phyloP scores from a whole-genome alignment of 805 yeast genomes.

The Cyberlindnera mrakii region DNA sequence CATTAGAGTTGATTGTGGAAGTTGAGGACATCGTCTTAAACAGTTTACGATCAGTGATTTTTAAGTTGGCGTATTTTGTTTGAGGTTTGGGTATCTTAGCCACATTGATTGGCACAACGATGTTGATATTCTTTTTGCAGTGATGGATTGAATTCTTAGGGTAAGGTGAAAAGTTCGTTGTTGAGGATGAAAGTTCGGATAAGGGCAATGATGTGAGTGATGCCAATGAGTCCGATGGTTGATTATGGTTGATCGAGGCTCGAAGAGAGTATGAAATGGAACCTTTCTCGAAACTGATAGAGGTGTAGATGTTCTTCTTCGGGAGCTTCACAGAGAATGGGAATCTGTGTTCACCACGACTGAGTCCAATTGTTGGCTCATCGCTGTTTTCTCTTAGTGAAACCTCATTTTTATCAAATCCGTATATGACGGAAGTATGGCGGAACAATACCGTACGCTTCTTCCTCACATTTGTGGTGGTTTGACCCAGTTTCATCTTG shows the following conservation, averaged over 20 bases:
- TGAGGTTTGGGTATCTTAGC: constrained; percentile 58
- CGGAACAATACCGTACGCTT: constrained; percentile 48
- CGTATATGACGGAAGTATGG: constrained; percentile 55
- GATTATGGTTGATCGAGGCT: constrained; percentile 31
- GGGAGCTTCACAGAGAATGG: constrained; percentile 86
- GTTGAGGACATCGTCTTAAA: constrained; percentile 35
- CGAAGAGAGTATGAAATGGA: constrained; percentile 61
- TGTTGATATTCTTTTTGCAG: constrained; percentile 54
- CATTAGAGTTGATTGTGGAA: constrained; percentile 32
- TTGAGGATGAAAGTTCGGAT: constrained; percentile 15
- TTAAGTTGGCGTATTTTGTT: constrained; percentile 58
- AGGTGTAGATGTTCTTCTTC: constrained; percentile 60
- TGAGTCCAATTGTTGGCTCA: constrained; percentile 38
- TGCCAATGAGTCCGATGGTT: constrained; percentile 8
- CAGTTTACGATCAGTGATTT: constrained; percentile 40
- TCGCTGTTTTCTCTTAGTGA: constrained; percentile 3
- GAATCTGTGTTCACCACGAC: constrained; percentile 80
- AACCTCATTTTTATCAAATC: constrained; percentile 27
- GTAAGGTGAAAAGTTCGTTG: constrained; percentile 11
- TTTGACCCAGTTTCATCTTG: constrained; percentile 42
- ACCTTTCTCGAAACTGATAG: constrained; percentile 83
- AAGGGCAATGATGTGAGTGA: constrained; percentile 18
- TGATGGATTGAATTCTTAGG: constrained; percentile 28
- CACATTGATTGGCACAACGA: constrained; percentile 73
- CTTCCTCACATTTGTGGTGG: constrained; percentile 48